phyloP scores from a whole-genome alignment of 202 grass and related monocot genomes.

The Panicum virgatum region DNA sequence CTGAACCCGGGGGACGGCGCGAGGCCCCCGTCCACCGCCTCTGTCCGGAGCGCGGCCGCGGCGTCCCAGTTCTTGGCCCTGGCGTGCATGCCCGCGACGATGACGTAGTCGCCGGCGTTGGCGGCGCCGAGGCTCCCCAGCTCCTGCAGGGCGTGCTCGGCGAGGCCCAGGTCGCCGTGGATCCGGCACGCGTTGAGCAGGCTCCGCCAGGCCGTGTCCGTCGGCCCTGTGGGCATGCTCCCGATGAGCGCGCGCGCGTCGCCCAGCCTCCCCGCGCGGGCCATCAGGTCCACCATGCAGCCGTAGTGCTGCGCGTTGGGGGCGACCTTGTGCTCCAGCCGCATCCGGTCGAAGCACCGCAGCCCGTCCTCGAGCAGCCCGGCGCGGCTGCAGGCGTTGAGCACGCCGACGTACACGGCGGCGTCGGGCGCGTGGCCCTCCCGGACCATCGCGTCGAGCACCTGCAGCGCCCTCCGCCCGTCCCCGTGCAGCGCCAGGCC shows the following conservation, averaged over 20 bases:
- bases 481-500: slow-evolving; percentile 67
- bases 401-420: slow-evolving; percentile 65
- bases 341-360: slow-evolving; percentile 80
- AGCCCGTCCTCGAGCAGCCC: slow-evolving; percentile 67
- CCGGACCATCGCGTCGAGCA: slow-evolving; percentile 57
- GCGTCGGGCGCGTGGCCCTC: slow-evolving; percentile 57
- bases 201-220: slow-evolving; percentile 59
- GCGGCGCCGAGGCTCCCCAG: slow-evolving; percentile 34
- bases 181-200: slow-evolving; percentile 74
- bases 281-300: slow-evolving; percentile 85
- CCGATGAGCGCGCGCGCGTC: slow-evolving; percentile 58
- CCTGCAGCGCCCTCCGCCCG: slow-evolving; percentile 44
- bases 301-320: slow-evolving; percentile 80
- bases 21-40: slow-evolving; percentile 50
- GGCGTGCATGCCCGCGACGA: slow-evolving; percentile 69
- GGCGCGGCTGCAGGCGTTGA: slow-evolving; percentile 70
- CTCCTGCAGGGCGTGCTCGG: slow-evolving; percentile 36
- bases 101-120: slow-evolving; percentile 68
- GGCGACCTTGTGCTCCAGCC: slow-evolving; percentile 56
- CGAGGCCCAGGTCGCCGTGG: slow-evolving; percentile 54
- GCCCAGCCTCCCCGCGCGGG: slow-evolving; percentile 55
- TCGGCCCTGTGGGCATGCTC: slow-evolving; percentile 55
- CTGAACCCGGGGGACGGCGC: slow-evolving; percentile 53
- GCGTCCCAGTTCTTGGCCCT: slow-evolving; percentile 35
- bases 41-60: slow-evolving; percentile 41